Evolutionary conservation across 306 rosid genomes (phyloP).

Genomic region (Cucurbita maxima): DNA sequence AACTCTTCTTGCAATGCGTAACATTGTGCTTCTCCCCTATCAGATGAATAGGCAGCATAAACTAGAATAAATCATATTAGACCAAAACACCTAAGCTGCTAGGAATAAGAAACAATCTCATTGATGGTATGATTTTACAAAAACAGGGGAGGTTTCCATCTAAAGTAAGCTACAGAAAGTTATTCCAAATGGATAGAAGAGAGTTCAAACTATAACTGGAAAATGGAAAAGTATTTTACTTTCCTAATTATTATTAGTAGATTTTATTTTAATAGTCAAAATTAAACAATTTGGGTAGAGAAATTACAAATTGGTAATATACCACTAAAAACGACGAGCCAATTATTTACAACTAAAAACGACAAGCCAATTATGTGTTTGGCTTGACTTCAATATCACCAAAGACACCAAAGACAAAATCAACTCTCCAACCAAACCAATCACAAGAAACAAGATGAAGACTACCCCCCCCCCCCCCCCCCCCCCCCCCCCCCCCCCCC

Average conservation of each 20-base stretch:
- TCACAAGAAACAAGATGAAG: not conserved
- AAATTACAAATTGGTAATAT: not conserved
- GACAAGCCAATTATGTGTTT: not conserved
- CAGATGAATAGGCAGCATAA: slow-evolving; percentile 9
- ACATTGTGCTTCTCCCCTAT: slow-evolving; percentile 50
- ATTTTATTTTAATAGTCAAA: not conserved
- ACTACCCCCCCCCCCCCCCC: not conserved
- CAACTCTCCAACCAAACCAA: not conserved
- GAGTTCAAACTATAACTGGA: not conserved
- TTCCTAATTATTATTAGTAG: not conserved
- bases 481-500: not conserved
- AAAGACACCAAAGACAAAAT: not conserved
- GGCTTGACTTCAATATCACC: not conserved
- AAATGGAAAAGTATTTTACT: not conserved
- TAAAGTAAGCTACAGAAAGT: not conserved
- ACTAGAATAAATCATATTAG: not conserved
- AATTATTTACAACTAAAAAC: not conserved
- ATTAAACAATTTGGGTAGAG: not conserved
- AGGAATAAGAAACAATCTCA: not conserved
- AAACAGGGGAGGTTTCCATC: not conserved
- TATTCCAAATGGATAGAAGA: not conserved
- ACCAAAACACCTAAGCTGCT: not conserved
- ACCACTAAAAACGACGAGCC: not conserved
- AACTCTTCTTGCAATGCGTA: slow-evolving; percentile 81
- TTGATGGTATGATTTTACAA: not conserved